Evolutionary conservation across 768 basidiomycete genomes (phyloP).

Genomic region (Cyclocybe cylindracea): DNA sequence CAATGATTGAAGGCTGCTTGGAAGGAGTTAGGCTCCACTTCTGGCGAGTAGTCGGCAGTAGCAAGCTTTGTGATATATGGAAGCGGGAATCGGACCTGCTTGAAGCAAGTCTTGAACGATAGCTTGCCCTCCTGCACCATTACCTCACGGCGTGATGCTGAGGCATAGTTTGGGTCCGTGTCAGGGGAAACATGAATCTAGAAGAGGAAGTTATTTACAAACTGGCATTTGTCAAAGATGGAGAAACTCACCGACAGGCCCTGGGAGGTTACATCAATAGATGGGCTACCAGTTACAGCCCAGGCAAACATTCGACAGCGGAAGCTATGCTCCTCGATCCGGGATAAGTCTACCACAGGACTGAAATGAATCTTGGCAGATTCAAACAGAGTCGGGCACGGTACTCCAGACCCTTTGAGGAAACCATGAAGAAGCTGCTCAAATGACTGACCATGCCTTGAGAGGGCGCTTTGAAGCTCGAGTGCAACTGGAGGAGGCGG

Average conservation of each 20-base stretch:
- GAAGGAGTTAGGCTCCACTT: no score
- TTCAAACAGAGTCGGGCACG: neutral
- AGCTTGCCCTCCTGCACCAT: no score
- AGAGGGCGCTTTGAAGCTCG: neutral
- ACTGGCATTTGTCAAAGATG: no score
- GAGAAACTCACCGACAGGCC: neutral
- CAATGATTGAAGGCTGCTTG: no score
- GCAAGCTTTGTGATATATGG: no score
- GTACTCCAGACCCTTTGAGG: neutral
- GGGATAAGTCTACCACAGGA: neutral
- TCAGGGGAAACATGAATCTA: no score
- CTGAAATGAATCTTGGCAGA: neutral
- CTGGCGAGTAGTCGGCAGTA: no score
- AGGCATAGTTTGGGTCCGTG: no score
- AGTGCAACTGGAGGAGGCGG: neutral
- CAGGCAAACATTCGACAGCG: conserved; percentile 2
- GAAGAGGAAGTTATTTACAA: no score
- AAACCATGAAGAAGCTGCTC: neutral
- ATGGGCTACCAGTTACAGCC: conserved; percentile 1
- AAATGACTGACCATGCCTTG: neutral
- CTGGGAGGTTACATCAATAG: neutral
- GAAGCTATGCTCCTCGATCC: neutral
- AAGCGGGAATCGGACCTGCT: no score
- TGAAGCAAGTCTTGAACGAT: no score
- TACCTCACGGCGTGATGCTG: no score